phyloP scores from a whole-genome alignment of 2,329 filamentous ascomycete species.

The Phialocephala subalpina region DNA sequence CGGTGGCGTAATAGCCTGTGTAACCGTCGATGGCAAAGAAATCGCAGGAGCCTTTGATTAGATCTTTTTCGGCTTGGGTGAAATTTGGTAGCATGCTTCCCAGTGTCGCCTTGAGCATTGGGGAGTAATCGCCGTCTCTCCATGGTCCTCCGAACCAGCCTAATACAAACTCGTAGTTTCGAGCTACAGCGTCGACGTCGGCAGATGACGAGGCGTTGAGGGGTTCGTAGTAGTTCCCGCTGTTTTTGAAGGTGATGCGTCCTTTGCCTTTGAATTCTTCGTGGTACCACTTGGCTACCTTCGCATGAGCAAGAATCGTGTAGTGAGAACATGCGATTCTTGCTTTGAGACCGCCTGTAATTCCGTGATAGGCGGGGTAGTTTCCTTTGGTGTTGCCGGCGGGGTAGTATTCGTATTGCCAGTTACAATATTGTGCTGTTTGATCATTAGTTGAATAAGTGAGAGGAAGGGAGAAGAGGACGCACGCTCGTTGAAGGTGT shows the following conservation, averaged over 20 bases:
- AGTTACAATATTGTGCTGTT: constrained; percentile 53
- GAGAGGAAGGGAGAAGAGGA: constrained; percentile 30
- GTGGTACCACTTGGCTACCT: constrained; percentile 61
- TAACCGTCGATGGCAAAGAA: constrained; percentile 67
- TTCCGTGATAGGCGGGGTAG: constrained; percentile 53
- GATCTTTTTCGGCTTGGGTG: constrained; percentile 54
- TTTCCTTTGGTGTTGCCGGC: constrained; percentile 47
- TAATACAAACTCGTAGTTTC: constrained; percentile 53
- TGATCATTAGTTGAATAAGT: background rate
- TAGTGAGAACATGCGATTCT: constrained; percentile 54
- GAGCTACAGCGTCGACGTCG: constrained; percentile 40
- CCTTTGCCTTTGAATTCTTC: constrained; percentile 60
- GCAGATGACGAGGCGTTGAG: constrained; percentile 44
- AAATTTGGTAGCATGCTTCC: constrained; percentile 53
- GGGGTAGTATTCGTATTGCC: constrained; percentile 54
- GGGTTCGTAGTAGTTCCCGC: constrained; percentile 55
- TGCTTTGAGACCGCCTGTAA: constrained; percentile 49
- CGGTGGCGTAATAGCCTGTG: constrained; percentile 50
- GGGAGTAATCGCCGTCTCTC: constrained; percentile 57
- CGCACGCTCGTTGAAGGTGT: constrained; percentile 62
- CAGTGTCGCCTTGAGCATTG: constrained; percentile 54
- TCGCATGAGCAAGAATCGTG: constrained; percentile 57
- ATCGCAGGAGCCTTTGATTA: constrained; percentile 61
- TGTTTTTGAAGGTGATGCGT: constrained; percentile 56
- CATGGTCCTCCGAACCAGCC: constrained; percentile 57